Evolutionary conservation across 2,329 filamentous ascomycete species (phyloP).

Genomic region (Claviceps pazoutovae): DNA sequence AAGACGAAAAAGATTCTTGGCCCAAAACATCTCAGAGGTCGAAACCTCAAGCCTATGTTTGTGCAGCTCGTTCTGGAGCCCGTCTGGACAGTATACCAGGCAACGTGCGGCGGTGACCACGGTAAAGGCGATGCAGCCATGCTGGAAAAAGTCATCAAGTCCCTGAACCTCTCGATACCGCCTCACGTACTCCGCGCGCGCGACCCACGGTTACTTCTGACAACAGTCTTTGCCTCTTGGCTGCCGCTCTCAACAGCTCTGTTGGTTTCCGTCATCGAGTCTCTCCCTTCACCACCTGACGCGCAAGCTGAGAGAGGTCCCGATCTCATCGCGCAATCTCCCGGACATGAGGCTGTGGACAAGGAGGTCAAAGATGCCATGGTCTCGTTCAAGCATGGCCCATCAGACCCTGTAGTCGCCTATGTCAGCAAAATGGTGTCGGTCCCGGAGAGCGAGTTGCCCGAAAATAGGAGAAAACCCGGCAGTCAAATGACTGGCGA

Average conservation of each 20-base stretch:
- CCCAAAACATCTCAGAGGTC: conserved; percentile 82
- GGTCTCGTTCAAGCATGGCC: conserved; percentile 58
- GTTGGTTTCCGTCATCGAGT: conserved; percentile 86
- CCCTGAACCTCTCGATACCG: conserved; percentile 68
- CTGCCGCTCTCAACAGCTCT: conserved; percentile 84
- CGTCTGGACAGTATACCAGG: conserved; percentile 90
- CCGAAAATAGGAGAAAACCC: conserved; percentile 61
- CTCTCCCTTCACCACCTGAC: conserved; percentile 66
- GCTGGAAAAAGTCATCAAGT: conserved; percentile 91
- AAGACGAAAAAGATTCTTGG: conserved; percentile 91
- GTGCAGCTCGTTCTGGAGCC: conserved; percentile 92
- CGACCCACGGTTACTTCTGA: conserved; percentile 72
- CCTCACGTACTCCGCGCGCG: conserved; percentile 73
- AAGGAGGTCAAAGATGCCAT: conserved; percentile 63
- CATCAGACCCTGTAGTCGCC: conserved; percentile 68
- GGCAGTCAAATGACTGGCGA: conserved; percentile 65
- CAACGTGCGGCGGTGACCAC: conserved; percentile 68
- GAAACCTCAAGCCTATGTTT: conserved; percentile 89
- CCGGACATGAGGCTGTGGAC: conserved; percentile 60
- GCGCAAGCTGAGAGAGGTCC: conserved; percentile 75
- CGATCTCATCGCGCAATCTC: conserved; percentile 63
- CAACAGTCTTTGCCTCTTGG: conserved; percentile 78
- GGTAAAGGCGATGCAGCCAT: conserved; percentile 71
- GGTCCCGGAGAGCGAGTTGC: conserved; percentile 80
- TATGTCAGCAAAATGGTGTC: conserved; percentile 99